phyloP scores from a whole-genome alignment of 208 protist species.

The Jaenimonas drosophilae region DNA sequence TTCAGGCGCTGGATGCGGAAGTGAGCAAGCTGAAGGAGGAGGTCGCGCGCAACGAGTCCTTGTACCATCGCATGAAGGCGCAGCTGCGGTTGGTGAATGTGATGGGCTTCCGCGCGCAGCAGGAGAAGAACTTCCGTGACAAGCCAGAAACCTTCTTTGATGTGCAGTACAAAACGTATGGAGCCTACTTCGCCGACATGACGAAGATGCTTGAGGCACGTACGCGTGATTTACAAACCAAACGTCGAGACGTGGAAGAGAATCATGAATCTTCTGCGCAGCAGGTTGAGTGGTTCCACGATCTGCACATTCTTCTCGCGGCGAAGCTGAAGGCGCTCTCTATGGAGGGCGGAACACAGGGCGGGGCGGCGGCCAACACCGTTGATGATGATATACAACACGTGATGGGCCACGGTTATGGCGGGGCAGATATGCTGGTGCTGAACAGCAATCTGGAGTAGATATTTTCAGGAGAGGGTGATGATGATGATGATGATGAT shows the following conservation, averaged over 20 bases:
- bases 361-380: conserved; percentile 4
- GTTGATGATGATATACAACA: conserved; percentile 30
- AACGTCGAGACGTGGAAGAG: conserved; percentile 72
- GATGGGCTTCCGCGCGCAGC: conserved; percentile 35
- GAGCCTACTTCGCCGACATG: conserved; percentile 29
- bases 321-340: conserved; percentile 38
- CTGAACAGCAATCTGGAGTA: conserved; percentile 20
- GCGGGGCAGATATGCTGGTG: conserved; percentile 50
- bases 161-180: conserved; percentile 51
- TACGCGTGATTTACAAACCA: conserved; percentile 57
- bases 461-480: conserved; percentile 1
- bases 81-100: conserved; percentile 45
- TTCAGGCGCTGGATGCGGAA: conserved; percentile 75
- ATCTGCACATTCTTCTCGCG: conserved; percentile 38
- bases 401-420: conserved; percentile 23
- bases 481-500: neutral
- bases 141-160: conserved; percentile 26
- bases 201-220: conserved; percentile 42
- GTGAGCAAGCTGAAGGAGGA: conserved; percentile 70
- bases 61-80: conserved; percentile 73
- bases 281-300: conserved; percentile 78
- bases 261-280: conserved; percentile 70
- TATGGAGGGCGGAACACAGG: conserved; percentile 1
- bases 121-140: conserved; percentile 35
- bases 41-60: conserved; percentile 55